Percentiles rank a stretch among this genome's conserved stretches.
phyloP scores from a whole-genome alignment of 148 eudicot genomes.

The Arctostaphylos glauca region DNA sequence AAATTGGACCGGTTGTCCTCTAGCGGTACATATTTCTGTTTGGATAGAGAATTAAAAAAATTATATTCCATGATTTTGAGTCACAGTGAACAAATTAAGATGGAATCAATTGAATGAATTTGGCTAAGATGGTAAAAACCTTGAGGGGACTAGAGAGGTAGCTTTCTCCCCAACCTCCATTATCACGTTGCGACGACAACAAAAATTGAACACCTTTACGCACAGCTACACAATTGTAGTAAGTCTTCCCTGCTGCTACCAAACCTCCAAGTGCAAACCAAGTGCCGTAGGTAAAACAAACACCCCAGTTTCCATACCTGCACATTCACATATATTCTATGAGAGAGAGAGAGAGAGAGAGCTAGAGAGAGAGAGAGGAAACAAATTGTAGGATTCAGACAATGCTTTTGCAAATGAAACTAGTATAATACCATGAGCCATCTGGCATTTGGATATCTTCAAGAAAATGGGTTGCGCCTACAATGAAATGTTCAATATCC shows the following conservation, averaged over 20 bases:
- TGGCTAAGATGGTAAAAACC: constrained; percentile 20
- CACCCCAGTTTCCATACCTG: constrained; percentile 62
- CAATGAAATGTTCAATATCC: constrained; percentile 21
- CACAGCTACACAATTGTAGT: constrained; percentile 32
- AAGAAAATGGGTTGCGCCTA: constrained; percentile 26
- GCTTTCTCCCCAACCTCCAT: constrained; percentile 68
- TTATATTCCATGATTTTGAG: not conserved
- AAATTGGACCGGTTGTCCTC: constrained; percentile 38
- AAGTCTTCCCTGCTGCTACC: constrained; percentile 40
- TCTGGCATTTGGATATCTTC: constrained; percentile 45
- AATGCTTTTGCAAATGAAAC: not conserved
- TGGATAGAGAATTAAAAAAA: not conserved
- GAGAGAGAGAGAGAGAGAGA: not conserved
- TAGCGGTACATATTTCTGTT: constrained; percentile 35
- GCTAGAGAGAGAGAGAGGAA: not conserved
- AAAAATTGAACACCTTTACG: constrained; percentile 38
- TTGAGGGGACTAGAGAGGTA: constrained; percentile 38
- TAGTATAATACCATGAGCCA: no score
- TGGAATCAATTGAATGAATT: not conserved
- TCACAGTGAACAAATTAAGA: not conserved
- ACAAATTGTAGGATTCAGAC: not conserved
- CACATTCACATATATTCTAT: not conserved
- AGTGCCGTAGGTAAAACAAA: constrained; percentile 50
- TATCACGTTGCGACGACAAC: constrained; percentile 21
- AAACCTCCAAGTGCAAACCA: constrained; percentile 55